Evolutionary conservation across 2,329 filamentous ascomycete species (phyloP).

Genomic region (Alternaria postmessia): DNA sequence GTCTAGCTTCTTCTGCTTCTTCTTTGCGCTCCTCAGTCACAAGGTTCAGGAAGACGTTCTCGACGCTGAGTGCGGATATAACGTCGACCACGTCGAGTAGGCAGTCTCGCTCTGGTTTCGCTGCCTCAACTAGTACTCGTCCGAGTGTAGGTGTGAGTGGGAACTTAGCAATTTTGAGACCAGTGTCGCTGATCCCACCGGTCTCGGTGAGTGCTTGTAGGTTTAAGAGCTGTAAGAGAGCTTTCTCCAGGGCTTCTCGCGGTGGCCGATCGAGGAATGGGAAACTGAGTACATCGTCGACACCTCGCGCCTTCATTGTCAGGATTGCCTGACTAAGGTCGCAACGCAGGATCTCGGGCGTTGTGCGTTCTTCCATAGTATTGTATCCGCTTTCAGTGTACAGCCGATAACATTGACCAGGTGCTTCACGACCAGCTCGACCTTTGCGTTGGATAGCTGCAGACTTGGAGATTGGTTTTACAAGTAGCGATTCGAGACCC

Average conservation of each 20-base stretch:
- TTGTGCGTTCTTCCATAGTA: conserved; percentile 73
- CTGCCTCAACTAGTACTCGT: conserved; percentile 82
- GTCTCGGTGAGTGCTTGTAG: conserved; percentile 77
- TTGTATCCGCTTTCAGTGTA: conserved; percentile 84
- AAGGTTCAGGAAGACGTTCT: conserved; percentile 69
- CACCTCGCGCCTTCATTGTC: conserved; percentile 91
- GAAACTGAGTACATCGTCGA: conserved; percentile 82
- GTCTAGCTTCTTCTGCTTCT: conserved; percentile 63
- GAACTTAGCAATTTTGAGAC: conserved; percentile 79
- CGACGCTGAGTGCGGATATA: conserved; percentile 70
- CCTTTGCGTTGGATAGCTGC: conserved; percentile 91
- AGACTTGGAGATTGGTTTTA: conserved; percentile 90
- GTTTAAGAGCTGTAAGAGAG: conserved; percentile 79
- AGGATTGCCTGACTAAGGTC: conserved; percentile 86
- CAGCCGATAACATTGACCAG: conserved; percentile 87
- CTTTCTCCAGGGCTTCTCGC: conserved; percentile 79
- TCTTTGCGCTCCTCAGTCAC: conserved; percentile 68
- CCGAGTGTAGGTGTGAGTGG: conserved; percentile 84
- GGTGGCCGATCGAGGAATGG: conserved; percentile 85
- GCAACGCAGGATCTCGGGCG: conserved; percentile 89
- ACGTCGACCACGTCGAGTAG: conserved; percentile 87
- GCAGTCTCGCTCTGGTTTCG: conserved; percentile 73
- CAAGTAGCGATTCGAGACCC: conserved; percentile 87
- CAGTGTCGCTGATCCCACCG: conserved; percentile 76
- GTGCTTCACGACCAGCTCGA: conserved; percentile 89